A percentile compares a stretch with the other conserved stretches of the same genome.
phyloP scores from a whole-genome alignment of 768 basidiomycete genomes.

The Boletus vermiculosoides region DNA sequence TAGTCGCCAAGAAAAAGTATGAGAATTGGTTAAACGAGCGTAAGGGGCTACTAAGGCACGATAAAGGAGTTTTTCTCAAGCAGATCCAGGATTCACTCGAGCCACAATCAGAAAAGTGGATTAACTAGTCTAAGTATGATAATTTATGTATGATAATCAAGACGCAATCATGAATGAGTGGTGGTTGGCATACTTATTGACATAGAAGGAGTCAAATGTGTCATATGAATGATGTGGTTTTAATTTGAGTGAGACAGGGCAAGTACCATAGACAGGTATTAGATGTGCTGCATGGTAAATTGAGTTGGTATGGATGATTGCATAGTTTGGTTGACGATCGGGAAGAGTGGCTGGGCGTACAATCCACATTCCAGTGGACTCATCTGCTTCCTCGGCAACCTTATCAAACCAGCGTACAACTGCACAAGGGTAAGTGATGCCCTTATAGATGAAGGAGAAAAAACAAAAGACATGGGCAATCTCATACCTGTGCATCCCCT shows the following conservation, averaged over 20 bases:
- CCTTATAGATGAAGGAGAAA: conserved; percentile 22
- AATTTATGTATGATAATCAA: too few relatives aligned
- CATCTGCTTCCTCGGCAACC: conserved; percentile 18
- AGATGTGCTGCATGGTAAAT: conserved; percentile 35
- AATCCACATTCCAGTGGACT: conserved; percentile 31
- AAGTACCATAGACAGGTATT: conserved; percentile 22
- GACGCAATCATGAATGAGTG: too few relatives aligned
- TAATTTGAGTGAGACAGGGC: not conserved
- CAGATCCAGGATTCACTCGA: too few relatives aligned
- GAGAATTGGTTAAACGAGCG: too few relatives aligned
- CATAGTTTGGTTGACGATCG: conserved; percentile 3
- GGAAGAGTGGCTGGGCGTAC: conserved; percentile 11
- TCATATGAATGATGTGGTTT: conserved; percentile 10
- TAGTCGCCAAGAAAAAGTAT: too few relatives aligned
- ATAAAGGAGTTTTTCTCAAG: too few relatives aligned
- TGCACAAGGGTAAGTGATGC: conserved; percentile 20
- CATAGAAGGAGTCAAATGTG: conserved; percentile 6
- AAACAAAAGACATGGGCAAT: conserved; percentile 22
- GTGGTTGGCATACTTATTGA: conserved; percentile 11
- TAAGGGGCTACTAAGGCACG: too few relatives aligned
- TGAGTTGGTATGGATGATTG: conserved; percentile 28
- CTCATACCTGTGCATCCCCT: conserved; percentile 15
- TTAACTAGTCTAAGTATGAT: too few relatives aligned
- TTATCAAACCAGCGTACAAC: conserved; percentile 24
- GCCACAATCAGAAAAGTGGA: too few relatives aligned